phyloP scores from a whole-genome alignment of 495 filamentous ascomycete species.

The Penicillium salamii region DNA sequence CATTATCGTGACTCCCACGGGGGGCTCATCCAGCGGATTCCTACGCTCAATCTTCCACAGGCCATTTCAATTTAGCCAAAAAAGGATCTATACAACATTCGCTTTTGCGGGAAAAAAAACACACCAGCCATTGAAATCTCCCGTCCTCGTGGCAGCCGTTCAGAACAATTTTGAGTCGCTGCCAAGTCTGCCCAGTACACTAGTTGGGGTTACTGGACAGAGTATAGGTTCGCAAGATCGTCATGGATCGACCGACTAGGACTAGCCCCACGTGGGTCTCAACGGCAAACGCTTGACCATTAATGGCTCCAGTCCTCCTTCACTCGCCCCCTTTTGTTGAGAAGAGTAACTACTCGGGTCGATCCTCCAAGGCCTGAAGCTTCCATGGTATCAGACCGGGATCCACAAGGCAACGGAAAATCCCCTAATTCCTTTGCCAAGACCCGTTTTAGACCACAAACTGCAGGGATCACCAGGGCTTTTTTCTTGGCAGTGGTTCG shows the following conservation, averaged over 20 bases:
- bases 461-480: background rate
- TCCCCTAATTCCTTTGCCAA: background rate
- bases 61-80: too few relatives aligned
- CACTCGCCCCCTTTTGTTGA: background rate
- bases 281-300: background rate
- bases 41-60: too few relatives aligned
- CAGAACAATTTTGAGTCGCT: background rate
- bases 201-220: background rate
- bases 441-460: background rate
- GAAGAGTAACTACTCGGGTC: background rate
- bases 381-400: background rate
- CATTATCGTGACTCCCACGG: background rate
- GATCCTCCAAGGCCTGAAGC: constrained; percentile 3
- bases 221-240: background rate
- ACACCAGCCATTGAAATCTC: background rate
- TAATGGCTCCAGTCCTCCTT: background rate
- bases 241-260: constrained; percentile 1
- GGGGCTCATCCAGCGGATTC: too few relatives aligned
- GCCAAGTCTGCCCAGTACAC: background rate
- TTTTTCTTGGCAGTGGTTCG: background rate
- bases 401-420: background rate
- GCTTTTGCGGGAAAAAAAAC: background rate
- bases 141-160: too few relatives aligned
- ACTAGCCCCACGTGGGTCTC: background rate
- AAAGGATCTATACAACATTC: too few relatives aligned